A percentile compares a stretch with the other conserved stretches of the same genome.
Conservation (phyloP, 345 rosid species). For the Kernera saxatilis region DNA sequence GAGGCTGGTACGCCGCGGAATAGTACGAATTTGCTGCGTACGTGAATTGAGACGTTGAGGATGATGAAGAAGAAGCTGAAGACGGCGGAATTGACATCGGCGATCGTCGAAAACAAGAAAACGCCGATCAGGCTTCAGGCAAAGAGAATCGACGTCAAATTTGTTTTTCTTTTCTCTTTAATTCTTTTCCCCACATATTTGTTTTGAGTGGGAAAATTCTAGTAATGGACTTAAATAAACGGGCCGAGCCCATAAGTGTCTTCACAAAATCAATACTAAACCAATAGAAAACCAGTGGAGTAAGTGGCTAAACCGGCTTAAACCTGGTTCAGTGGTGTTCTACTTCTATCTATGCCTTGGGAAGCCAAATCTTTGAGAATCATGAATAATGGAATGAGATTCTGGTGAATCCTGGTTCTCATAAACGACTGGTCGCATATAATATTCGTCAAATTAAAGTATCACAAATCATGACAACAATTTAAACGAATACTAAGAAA, state of each 20-base stretch:
- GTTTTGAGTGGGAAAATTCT: not conserved
- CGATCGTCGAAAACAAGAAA: not conserved
- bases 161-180: not conserved
- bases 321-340: not conserved
- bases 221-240: not conserved
- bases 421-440: no score
- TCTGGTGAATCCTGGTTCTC: no score
- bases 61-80: conserved; percentile 30
- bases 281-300: no score
- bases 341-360: no score
- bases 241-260: conserved; percentile 17
- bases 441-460: not conserved
- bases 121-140: not conserved
- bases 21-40: conserved; percentile 40
- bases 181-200: not conserved
- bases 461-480: not conserved
- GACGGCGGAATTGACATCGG: conserved; percentile 45
- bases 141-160: not conserved
- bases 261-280: not conserved
- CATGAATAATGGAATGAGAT: no score
- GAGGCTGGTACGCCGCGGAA: conserved; percentile 43
- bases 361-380: no score
- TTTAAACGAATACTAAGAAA: no score
- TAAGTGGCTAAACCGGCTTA: not conserved
- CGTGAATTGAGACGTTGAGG: conserved; percentile 41